Conservation (phyloP, 495 filamentous ascomycete genomes). For the Cercophora samala region DNA sequence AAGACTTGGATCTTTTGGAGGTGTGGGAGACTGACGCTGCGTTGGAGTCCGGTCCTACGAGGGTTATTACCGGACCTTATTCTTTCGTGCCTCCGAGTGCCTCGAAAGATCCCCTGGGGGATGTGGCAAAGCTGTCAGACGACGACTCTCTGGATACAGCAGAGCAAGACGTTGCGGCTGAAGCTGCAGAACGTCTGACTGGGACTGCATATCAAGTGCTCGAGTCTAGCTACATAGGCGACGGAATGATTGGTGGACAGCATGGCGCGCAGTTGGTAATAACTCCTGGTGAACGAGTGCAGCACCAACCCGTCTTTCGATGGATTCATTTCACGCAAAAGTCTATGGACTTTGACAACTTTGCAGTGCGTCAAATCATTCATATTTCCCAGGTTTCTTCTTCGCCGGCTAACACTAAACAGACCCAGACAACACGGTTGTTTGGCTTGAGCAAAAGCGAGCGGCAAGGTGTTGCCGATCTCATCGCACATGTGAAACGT, state of each 20-base stretch:
- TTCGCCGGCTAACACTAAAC: not conserved
- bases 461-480: not conserved
- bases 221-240: slow-evolving; percentile 10
- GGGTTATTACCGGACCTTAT: not conserved
- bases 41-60: not conserved
- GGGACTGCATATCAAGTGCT: slow-evolving; percentile 5
- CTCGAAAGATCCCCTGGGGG: not conserved
- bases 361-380: not conserved
- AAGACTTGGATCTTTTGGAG: not conserved
- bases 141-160: not conserved
- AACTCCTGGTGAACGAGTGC: not conserved
- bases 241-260: slow-evolving; percentile 4
- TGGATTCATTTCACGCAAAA: slow-evolving; percentile 12
- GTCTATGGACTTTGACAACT: slow-evolving; percentile 18
- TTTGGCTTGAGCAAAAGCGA: slow-evolving; percentile 8
- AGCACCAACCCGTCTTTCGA: slow-evolving; percentile 11
- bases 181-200: not conserved
- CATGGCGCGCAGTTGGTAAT: not conserved
- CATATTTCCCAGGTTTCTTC: not conserved
- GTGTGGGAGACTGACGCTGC: not conserved
- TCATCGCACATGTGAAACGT: not conserved
- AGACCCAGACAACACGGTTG: slow-evolving; percentile 1
- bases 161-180: not conserved
- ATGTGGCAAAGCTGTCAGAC: not conserved
- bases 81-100: not conserved